Percentiles rank a stretch among this genome's conserved stretches.
Conservation (phyloP, 2,329 filamentous ascomycete genomes). For the Cordyceps pruinosa region DNA sequence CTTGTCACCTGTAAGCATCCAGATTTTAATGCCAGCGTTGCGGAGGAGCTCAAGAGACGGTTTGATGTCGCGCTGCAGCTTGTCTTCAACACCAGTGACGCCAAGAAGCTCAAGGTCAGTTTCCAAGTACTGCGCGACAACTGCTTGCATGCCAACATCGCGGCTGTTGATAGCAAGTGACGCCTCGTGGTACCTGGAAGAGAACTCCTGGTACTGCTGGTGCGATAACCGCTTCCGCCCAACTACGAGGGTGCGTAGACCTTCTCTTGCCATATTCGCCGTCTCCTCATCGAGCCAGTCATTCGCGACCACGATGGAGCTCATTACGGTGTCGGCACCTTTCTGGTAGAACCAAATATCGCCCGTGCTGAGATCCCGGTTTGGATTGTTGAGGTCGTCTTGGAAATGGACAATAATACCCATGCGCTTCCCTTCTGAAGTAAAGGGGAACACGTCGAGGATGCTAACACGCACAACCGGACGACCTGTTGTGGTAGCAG, state of each 20-base stretch:
- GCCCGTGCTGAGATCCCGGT: slow-evolving; percentile 47
- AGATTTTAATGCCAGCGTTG: slow-evolving; percentile 97
- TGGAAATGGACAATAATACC: slow-evolving; percentile 89
- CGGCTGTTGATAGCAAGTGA: slow-evolving; percentile 73
- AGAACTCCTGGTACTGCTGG: slow-evolving; percentile 77
- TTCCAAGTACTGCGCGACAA: slow-evolving; percentile 77
- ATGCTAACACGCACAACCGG: slow-evolving; percentile 79
- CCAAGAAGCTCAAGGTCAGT: slow-evolving; percentile 84
- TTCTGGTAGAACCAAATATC: slow-evolving; percentile 99
- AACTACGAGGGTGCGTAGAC: slow-evolving; percentile 85
- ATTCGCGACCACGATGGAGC: slow-evolving; percentile 87
- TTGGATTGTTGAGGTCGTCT: slow-evolving; percentile 43
- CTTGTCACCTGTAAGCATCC: slow-evolving; percentile 99
- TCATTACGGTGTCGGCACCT: slow-evolving; percentile 96
- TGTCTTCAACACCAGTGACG: slow-evolving; percentile 97
- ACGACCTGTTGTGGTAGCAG: slow-evolving; percentile 66
- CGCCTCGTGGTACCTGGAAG: slow-evolving; percentile 66
- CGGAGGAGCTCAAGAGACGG: slow-evolving; percentile 88
- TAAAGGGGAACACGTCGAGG: slow-evolving; percentile 93
- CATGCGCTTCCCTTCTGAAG: slow-evolving; percentile 96
- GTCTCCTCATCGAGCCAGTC: slow-evolving; percentile 99
- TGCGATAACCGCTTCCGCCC: slow-evolving; percentile 80
- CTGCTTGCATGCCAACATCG: slow-evolving; percentile 72
- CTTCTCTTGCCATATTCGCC: slow-evolving; percentile 98
- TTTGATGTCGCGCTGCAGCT: slow-evolving; percentile 91